Conservation (phyloP, 2,329 filamentous ascomycete genomes). For the Aspergillus pseudoviridinutans region DNA sequence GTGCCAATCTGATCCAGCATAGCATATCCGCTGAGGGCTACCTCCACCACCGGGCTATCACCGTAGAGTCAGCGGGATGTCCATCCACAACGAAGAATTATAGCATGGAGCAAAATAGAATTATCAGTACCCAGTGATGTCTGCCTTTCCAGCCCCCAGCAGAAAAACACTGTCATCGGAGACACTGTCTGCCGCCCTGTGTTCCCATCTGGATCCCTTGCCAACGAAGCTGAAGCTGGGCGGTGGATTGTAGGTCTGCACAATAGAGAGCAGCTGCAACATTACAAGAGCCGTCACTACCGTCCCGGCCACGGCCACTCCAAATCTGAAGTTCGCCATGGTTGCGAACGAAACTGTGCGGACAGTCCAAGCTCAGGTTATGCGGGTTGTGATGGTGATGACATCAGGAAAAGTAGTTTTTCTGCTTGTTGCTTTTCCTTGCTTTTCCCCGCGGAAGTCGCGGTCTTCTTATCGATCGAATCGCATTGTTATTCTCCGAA, state of each 20-base stretch:
- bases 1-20: constrained; percentile 76
- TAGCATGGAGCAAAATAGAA: neutral
- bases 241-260: constrained; percentile 14
- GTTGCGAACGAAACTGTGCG: constrained; percentile 1
- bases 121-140: constrained; percentile 61
- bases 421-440: neutral
- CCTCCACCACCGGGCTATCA: constrained; percentile 73
- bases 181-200: constrained; percentile 15
- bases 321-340: constrained; percentile 28
- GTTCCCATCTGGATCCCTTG: constrained; percentile 20
- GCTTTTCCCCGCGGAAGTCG: neutral
- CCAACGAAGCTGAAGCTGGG: constrained; percentile 6
- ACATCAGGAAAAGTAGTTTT: constrained; percentile 7
- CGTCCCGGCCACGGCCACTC: constrained; percentile 22
- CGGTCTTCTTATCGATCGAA: neutral
- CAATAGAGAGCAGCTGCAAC: constrained; percentile 27
- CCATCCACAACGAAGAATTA: neutral
- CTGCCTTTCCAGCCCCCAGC: constrained; percentile 66
- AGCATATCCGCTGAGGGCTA: constrained; percentile 90
- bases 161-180: constrained; percentile 50
- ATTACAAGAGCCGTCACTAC: constrained; percentile 26
- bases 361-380: constrained; percentile 2
- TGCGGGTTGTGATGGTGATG: constrained; percentile 7
- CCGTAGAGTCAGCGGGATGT: neutral
- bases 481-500: neutral